Base-by-base conservation (phyloP, 164 flowering plant species). In the Hamamelis virginiana region DNA sequence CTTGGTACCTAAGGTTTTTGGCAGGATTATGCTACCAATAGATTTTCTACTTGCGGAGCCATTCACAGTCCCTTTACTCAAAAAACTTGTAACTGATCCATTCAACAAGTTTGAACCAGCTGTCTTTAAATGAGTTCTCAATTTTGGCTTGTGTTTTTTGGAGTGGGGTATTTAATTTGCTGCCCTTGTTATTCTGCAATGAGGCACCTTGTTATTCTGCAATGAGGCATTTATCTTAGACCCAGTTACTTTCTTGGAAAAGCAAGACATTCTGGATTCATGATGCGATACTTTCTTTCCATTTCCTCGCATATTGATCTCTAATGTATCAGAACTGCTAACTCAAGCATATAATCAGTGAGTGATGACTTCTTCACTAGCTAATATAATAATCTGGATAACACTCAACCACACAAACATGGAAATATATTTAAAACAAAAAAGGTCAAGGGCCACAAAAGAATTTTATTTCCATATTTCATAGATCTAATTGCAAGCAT, bases 91-190 rank as follows among this genome's bases (percentile, higher is more conserved):
- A 28, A 33, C 65, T 50, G 67, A 77, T 67, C 66, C 75, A 81
- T 76, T 82, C 26, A 81, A 72, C 46, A 62, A 25, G 52, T 45
- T 43, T 28, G 86, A 69, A 65, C 69, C 71, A 64, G 65, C 61
- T 48, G 69, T 57, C 50, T 76, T 78, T 51, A 23, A 64, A 62
- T 74, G 74, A 67, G 80, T 75, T 69, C 74, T 83, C 44, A 74
- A 67, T 59, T 76, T 81, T 41, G 74, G 62, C 60, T 80, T 85
- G 13, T 43, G 72, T 55, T 78, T 76, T 67, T 75, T 83, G 26
- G 65, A 27, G 8, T 64, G 68, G 52, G 75, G 68, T 53, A 56
- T 69, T 65, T 66, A n/a, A n/a, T n/a, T n/a, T n/a, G n/a, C n/a
- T n/a, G n/a, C n/a, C n/a, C n/a, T n/a, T n/a, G n/a, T n/a, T n/a